Conservation (phyloP, 31 red algal species). For the Bonnemaisonia californica region DNA sequence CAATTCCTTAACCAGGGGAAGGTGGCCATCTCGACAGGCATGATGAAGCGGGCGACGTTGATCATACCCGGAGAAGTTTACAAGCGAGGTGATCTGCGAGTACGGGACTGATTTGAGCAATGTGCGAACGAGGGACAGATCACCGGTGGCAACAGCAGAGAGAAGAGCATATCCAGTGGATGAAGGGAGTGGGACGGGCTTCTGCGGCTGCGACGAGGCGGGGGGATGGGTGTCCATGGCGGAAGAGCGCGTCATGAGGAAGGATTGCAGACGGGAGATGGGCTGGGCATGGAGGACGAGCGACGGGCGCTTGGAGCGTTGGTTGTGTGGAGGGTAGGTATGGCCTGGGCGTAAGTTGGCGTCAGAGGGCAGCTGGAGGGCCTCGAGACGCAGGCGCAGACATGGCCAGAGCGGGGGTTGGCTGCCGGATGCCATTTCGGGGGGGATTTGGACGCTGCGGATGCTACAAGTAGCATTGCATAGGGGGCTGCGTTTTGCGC, state of each 20-base stretch:
- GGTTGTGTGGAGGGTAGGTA: no score
- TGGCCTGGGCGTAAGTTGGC: neutral
- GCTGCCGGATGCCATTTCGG: no score
- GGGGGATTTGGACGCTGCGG: no score
- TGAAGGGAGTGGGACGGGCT: neutral
- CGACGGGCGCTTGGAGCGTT: no score
- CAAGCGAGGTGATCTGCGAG: constrained; percentile 4
- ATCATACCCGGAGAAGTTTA: constrained; percentile 74
- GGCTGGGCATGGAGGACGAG: neutral
- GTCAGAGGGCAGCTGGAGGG: neutral
- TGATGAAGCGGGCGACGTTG: constrained; percentile 71
- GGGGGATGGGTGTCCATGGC: no score
- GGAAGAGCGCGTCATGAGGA: no score
- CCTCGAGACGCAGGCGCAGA: neutral
- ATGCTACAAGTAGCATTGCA: no score
- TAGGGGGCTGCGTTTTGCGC: no score
- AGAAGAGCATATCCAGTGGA: constrained; percentile 27
- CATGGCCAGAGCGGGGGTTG: neutral
- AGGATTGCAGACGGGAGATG: neutral
- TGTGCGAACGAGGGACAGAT: constrained; percentile 9
- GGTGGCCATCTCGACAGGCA: constrained; percentile 73
- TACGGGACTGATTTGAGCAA: neutral
- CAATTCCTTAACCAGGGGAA: constrained; percentile 57
- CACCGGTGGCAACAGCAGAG: constrained; percentile 16
- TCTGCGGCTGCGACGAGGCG: neutral